Evolutionary conservation across 768 basidiomycete genomes (phyloP), one percentile per base, ranked within the genome.

Genomic region (Phylloporus sp.): DNA sequence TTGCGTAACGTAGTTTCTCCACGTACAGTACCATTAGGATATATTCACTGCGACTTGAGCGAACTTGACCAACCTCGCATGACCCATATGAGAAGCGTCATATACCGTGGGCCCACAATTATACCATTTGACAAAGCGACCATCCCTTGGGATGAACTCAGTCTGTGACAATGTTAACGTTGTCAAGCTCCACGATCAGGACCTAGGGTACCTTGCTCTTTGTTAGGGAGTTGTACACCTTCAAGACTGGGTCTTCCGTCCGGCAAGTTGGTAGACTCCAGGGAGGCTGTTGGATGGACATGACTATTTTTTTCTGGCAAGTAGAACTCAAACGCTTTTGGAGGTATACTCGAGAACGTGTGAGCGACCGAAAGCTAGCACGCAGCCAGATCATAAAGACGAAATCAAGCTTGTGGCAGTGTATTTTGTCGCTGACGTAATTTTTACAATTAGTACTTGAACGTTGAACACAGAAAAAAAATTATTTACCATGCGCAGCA

Each of bases 61-160:
- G 27, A 32, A 50, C 29, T 26, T 7, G 11, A 27, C 57, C 7
- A 20, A 95, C 93, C 95, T 84, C 7, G 97, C 97, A 73, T 99
- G 97, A 6, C 97, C 97, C 91, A 99, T 93, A 69, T 99, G 97
- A 36, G 92, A 88, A 12, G 93, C 84, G 76, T 99, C 97, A 68
- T 99, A 99, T 9, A 99, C 97, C 0, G 97, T 99, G 16, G 97
- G 95, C 10, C 97, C 95, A 64, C 97, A 99, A 68, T 97, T 97
- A 68, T 99, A 98, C 95, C 95, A 98, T 61, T 95, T 94, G n/a
- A 95, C 84, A 58, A 80, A 80, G 2, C 80, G 78, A 0, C 85
- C 86, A 55, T 80, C 73, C 46, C 65, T 75, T 6, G 92, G 84
- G 32, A 86, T 71, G 60, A 95, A 93, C 54, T 86, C 85, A 47